Evolutionary conservation across 2,329 filamentous ascomycete species (phyloP).

Genomic region (Ceratocystis destructans): DNA sequence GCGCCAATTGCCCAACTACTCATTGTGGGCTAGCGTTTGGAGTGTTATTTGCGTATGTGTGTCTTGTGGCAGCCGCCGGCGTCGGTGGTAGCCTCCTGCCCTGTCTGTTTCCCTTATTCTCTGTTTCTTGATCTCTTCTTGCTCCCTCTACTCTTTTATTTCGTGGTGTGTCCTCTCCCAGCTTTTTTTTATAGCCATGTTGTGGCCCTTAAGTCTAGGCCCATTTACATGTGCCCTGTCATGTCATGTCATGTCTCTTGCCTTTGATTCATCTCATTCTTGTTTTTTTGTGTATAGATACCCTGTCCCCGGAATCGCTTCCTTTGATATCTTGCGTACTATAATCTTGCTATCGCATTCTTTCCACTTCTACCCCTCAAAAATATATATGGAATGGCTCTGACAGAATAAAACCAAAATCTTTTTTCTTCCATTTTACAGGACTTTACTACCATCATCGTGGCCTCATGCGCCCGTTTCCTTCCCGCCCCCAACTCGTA

Average conservation of each 20-base stretch:
- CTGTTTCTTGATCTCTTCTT: not conserved
- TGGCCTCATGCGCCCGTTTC: slow-evolving; percentile 54
- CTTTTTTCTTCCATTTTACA: slow-evolving; percentile 23
- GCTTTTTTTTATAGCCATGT: slow-evolving; percentile 8
- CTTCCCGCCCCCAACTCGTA: slow-evolving; percentile 38
- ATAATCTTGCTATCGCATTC: not conserved
- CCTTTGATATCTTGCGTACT: too few species aligned
- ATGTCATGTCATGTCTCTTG: not conserved
- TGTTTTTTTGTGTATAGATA: not conserved
- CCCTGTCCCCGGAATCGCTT: too few species aligned
- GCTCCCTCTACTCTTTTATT: slow-evolving; percentile 3
- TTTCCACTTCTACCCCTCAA: not conserved
- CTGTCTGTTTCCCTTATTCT: slow-evolving; percentile 1
- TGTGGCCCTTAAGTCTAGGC: not conserved
- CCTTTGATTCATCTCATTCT: not conserved
- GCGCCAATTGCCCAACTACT: slow-evolving; percentile 90
- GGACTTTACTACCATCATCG: slow-evolving; percentile 54
- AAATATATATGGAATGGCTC: not conserved
- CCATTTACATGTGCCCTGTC: not conserved
- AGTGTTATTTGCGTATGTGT: slow-evolving; percentile 18
- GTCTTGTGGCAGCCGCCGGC: slow-evolving; percentile 15
- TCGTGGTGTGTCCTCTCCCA: slow-evolving; percentile 3
- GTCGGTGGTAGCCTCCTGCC: slow-evolving; percentile 14
- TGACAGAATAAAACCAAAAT: not conserved
- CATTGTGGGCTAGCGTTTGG: slow-evolving; percentile 77